Evolutionary conservation across 139 green algal species (phyloP), one percentile per base, ranked within the genome.

Genomic region (Closterium sp.): DNA sequence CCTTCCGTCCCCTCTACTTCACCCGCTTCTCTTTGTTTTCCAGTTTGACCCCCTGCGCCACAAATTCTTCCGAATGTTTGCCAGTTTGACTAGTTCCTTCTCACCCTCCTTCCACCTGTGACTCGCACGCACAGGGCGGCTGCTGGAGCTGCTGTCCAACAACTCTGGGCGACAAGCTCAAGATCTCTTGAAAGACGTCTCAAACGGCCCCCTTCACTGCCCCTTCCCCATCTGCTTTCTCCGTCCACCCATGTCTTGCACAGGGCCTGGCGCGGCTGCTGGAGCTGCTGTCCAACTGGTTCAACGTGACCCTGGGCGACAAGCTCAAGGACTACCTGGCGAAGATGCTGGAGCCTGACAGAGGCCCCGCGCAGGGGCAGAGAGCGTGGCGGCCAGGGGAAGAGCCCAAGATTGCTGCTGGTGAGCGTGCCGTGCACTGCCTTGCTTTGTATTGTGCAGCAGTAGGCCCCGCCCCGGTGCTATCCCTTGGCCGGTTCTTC

Each of bases 271-370:
- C 95, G 29, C 93, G 96, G 9, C 95, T 99, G 90, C 93, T 98
- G 88, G 95, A 97, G 93, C 96, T 99, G 86, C 96, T 98, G 38
- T 94, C 94, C 85, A 96, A 97, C 91, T 98, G 97, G 96, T 99
- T 99, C 95, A 99, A 98, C 94, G 95, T 97, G 27, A 98, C 97
- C 6, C 96, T 99, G 73, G 98, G 98, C 13, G 96, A 99, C 88
- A 99, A 98, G 94, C 96, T 99, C 45, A 95, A 98, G 38, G 97
- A 99, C 79, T 98, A 99, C 94, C 95, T 99, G 31, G 95, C 96
- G 70, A 96, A 96, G 89, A 99, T 98, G 98, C 95, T 99, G 21
- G 62, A 79, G 62, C 62, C 62, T 1, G 30, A 42, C 28, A 22
- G 62, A 79, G 62, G 62, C 13, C 62, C 62, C 62, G 19, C 62